Percentiles rank a stretch among this genome's conserved stretches.
These are phyloP conservation scores for Trametes cinnabarina DNA, from an alignment of 768 basidiomycete genomes.

Conservation along the genomic window DNA sequence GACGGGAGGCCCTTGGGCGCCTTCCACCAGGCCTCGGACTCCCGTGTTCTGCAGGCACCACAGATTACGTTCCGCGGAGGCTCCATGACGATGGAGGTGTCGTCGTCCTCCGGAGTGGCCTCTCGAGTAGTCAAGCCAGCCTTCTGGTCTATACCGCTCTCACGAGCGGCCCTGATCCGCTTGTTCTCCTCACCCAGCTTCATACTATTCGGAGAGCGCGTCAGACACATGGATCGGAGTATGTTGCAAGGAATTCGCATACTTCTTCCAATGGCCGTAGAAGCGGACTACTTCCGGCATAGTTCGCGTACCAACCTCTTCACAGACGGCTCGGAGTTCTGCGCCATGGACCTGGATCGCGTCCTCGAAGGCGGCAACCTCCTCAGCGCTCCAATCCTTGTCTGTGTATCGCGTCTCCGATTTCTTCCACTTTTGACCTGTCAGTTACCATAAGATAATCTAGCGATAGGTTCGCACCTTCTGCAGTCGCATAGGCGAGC, in stretches of 20 bases:
- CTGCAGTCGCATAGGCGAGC: conserved; percentile 50
- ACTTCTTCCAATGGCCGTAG: conserved; percentile 89
- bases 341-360: conserved; percentile 70
- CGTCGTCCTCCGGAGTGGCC: conserved; percentile 52
- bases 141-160: conserved; percentile 25
- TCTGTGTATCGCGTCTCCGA: conserved; percentile 65
- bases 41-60: conserved; percentile 81
- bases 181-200: conserved; percentile 70
- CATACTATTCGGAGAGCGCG: conserved; percentile 38
- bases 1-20: conserved; percentile 84
- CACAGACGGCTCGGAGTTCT: conserved; percentile 74
- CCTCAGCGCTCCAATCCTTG: conserved; percentile 67
- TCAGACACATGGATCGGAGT: conserved; percentile 6
- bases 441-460: conserved; percentile 6
- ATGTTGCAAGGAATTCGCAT: conserved; percentile 11
- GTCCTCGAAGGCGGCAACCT: conserved; percentile 73
- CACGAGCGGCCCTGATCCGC: conserved; percentile 42
- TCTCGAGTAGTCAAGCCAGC: conserved; percentile 11
- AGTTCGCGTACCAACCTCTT: conserved; percentile 67
- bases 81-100: conserved; percentile 67
- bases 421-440: conserved; percentile 64
- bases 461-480: conserved; percentile 47
- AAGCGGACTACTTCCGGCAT: conserved; percentile 80
- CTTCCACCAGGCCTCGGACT: conserved; percentile 85
- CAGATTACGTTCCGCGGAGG: conserved; percentile 57